These are phyloP conservation scores for Neotropicomus parvogracilis DNA, from an alignment of 1,284 basidiomycete species.

Conservation along the genomic window DNA sequence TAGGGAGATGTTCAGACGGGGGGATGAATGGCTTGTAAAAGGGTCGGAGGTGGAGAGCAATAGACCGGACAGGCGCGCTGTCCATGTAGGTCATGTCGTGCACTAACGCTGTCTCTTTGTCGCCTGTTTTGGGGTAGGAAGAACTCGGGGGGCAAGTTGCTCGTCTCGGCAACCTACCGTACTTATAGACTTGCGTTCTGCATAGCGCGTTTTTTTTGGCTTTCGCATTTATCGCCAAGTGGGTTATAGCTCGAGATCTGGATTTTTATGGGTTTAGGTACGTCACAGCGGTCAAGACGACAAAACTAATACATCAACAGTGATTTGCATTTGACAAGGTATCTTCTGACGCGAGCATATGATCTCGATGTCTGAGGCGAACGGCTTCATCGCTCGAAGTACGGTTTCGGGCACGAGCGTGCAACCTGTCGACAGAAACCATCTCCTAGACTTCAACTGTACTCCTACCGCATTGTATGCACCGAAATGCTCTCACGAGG, in stretches of 20 bases:
- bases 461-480: no score
- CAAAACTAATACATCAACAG: constrained; percentile 5
- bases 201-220: no score
- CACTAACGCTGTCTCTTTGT: constrained; percentile 7
- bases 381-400: no score
- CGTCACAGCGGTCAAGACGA: not conserved
- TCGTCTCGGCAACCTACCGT: no score
- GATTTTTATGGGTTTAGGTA: constrained; percentile 1
- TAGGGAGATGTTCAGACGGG: constrained; percentile 56
- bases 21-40: constrained; percentile 48
- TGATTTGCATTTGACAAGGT: constrained; percentile 17
- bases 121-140: no score
- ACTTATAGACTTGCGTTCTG: no score
- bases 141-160: no score
- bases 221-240: no score
- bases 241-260: no score
- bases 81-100: constrained; percentile 10
- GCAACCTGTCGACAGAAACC: not conserved
- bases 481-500: constrained; percentile 32
- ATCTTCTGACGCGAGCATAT: constrained; percentile 7
- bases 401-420: not conserved
- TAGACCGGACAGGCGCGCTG: constrained; percentile 18
- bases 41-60: constrained; percentile 11
- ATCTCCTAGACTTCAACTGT: constrained; percentile 14
- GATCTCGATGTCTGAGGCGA: not conserved